These are phyloP conservation scores for Xylogone sp. DNA, from an alignment of 2,329 filamentous ascomycete genomes.

Conservation along the genomic window DNA sequence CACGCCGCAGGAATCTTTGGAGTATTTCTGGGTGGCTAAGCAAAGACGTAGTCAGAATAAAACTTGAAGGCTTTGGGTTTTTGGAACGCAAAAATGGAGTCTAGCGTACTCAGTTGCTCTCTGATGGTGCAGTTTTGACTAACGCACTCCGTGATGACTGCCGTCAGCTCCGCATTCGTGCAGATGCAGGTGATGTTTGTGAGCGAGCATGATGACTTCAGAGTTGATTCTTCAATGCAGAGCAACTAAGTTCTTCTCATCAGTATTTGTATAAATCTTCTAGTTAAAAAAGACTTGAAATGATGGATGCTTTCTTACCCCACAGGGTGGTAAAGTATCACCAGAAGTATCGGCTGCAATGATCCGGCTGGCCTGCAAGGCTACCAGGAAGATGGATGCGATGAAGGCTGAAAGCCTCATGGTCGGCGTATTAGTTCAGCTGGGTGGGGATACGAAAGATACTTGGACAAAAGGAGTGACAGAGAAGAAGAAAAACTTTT, in stretches of 20 bases:
- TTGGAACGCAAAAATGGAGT: neutral
- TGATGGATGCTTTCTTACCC: neutral
- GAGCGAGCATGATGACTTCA: conserved; percentile 4
- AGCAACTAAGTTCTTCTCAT: conserved; percentile 1
- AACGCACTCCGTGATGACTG: conserved; percentile 1
- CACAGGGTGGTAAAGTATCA: neutral
- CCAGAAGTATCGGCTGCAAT: neutral
- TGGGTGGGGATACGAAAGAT: neutral
- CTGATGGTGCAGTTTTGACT: conserved; percentile 2
- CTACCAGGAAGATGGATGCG: neutral
- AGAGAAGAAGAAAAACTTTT: neutral
- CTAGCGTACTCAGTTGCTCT: neutral
- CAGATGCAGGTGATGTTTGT: conserved; percentile 3
- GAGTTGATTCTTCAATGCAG: neutral
- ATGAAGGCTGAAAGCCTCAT: neutral
- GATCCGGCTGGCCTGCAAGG: neutral
- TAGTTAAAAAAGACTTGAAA: neutral
- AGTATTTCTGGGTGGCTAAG: neutral
- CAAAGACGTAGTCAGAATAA: too few species aligned
- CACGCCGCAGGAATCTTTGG: conserved; percentile 1
- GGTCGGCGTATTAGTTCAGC: too few species aligned
- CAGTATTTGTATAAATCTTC: neutral
- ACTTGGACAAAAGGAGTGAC: neutral
- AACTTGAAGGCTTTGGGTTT: too few species aligned
- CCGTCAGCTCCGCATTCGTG: neutral